Percentiles rank a stretch among this genome's conserved stretches.
Evolutionary conservation across 257 asterid species (phyloP).

Genomic region (Nicotiana otophora): DNA sequence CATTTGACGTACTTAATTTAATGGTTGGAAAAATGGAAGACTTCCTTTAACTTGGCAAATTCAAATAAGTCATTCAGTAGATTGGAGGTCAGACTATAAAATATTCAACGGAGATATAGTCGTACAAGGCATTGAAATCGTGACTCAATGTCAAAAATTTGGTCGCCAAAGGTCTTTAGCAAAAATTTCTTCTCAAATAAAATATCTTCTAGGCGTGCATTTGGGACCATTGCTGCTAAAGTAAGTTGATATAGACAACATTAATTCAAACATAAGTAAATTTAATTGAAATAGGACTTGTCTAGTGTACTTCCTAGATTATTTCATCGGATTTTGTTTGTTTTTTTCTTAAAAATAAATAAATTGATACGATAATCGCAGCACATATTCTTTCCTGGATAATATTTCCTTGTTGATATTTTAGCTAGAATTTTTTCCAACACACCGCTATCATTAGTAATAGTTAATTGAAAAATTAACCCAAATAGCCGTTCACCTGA

Average conservation of each 20-base stretch:
- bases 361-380: too few species aligned
- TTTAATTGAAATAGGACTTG: not conserved
- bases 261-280: not conserved
- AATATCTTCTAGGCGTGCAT: not conserved
- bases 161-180: not conserved
- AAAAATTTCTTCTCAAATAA: not conserved
- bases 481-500: too few species aligned
- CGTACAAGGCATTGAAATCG: not conserved
- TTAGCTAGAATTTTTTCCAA: too few species aligned
- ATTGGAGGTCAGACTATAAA: not conserved
- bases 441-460: too few species aligned
- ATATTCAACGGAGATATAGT: not conserved
- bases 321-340: too few species aligned
- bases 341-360: too few species aligned
- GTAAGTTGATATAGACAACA: not conserved
- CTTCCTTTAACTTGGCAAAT: not conserved
- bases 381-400: too few species aligned
- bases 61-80: slow-evolving; percentile 1
- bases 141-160: not conserved
- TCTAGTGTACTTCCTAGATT: too few species aligned
- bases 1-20: not conserved
- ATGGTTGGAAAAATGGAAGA: not conserved
- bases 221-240: not conserved
- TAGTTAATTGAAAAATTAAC: too few species aligned
- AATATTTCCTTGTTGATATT: too few species aligned